Percentiles rank a stretch among this genome's conserved stretches.
phyloP scores from a whole-genome alignment of 2,329 filamentous ascomycete species.

The Colletotrichum sp. region DNA sequence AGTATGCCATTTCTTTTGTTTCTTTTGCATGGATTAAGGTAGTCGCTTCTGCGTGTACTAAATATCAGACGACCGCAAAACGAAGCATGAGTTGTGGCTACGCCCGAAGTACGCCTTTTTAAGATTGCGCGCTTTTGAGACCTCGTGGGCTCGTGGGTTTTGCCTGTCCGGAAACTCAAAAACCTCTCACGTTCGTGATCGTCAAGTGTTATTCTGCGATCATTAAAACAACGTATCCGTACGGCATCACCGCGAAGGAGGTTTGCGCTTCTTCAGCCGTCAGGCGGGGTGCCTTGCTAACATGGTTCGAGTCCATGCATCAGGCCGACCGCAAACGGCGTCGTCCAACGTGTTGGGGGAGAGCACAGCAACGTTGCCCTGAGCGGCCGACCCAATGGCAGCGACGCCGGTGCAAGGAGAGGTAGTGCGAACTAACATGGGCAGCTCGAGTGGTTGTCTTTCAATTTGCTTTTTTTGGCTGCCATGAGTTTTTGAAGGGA shows the following conservation, averaged over 20 bases:
- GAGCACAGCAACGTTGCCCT: background rate
- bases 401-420: background rate
- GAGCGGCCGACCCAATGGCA: background rate
- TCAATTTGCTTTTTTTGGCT: background rate
- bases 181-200: background rate
- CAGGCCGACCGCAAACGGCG: conserved; percentile 1
- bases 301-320: conserved; percentile 1
- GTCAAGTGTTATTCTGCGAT: background rate
- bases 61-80: background rate
- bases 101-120: background rate
- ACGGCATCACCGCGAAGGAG: background rate
- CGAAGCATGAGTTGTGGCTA: background rate
- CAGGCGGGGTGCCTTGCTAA: background rate
- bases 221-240: background rate
- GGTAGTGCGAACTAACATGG: background rate
- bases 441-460: background rate
- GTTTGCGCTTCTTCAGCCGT: background rate
- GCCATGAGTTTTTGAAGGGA: conserved; percentile 8
- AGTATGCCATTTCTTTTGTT: background rate
- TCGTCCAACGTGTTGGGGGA: background rate
- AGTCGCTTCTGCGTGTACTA: background rate
- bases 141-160: background rate
- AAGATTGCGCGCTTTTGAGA: background rate
- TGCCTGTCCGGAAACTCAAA: background rate
- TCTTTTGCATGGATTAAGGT: background rate